Conservation (phyloP, 2,329 filamentous ascomycete genomes). For the Trichoderma aggressivum region DNA sequence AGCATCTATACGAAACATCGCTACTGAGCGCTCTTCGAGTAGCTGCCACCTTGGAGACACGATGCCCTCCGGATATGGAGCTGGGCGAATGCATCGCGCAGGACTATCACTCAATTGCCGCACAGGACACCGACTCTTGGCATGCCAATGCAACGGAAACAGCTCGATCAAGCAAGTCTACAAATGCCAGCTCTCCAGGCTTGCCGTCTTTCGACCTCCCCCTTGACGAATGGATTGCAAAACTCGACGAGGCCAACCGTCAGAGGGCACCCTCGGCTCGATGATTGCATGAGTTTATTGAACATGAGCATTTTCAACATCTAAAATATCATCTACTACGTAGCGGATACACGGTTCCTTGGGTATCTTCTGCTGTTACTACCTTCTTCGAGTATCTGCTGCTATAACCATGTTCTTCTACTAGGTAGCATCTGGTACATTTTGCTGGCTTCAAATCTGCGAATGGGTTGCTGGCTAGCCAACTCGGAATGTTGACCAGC, state of each 20-base stretch:
- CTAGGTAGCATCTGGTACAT: neutral
- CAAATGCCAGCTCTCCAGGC: too few relatives aligned
- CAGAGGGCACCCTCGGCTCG: neutral
- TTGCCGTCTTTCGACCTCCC: neutral
- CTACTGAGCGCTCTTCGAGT: conserved; percentile 14
- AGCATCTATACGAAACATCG: conserved; percentile 14
- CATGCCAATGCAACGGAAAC: neutral
- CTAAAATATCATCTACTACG: too few relatives aligned
- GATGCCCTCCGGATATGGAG: conserved; percentile 1
- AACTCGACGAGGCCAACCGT: neutral
- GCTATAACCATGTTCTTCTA: neutral
- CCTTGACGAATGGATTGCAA: conserved; percentile 6
- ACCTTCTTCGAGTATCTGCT: too few relatives aligned
- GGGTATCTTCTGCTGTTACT: neutral
- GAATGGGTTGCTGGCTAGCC: neutral
- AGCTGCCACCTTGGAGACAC: conserved; percentile 4
- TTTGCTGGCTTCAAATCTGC: neutral
- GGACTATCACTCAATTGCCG: conserved; percentile 24
- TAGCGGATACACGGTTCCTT: too few relatives aligned
- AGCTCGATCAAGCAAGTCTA: neutral
- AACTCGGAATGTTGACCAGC: neutral
- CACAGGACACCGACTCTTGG: conserved; percentile 13
- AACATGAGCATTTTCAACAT: neutral
- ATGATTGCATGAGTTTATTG: neutral
- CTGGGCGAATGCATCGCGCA: conserved; percentile 22